These are phyloP conservation scores for Ceratocystis ficicola DNA, from an alignment of 2,329 filamentous ascomycete genomes.

Conservation along the genomic window DNA sequence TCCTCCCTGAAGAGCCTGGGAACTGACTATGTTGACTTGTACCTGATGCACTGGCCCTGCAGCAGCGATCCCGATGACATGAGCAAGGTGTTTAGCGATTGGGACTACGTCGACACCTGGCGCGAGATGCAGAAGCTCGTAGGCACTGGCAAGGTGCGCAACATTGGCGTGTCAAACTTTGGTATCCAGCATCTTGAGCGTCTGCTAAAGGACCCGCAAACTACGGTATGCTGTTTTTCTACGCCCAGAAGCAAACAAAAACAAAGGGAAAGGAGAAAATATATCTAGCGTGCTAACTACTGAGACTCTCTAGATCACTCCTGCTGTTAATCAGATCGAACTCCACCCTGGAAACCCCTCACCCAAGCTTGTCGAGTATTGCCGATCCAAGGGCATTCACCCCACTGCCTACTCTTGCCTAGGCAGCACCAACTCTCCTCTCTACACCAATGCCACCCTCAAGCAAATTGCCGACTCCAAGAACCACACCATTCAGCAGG, in stretches of 20 bases:
- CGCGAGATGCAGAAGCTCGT: slow-evolving; percentile 58
- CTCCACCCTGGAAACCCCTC: slow-evolving; percentile 70
- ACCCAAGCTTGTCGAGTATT: slow-evolving; percentile 65
- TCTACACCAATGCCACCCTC: slow-evolving; percentile 55
- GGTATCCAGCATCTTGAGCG: slow-evolving; percentile 68
- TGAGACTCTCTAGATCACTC: slow-evolving; percentile 34
- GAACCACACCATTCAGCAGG: slow-evolving; percentile 60
- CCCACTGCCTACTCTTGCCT: slow-evolving; percentile 63
- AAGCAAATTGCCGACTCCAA: slow-evolving; percentile 51
- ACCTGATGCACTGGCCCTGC: slow-evolving; percentile 61
- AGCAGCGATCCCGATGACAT: slow-evolving; percentile 49
- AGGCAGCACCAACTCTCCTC: slow-evolving; percentile 56
- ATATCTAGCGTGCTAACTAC: slow-evolving; percentile 33
- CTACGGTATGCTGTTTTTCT: slow-evolving; percentile 29
- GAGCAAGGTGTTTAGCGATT: slow-evolving; percentile 60
- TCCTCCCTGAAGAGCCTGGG: slow-evolving; percentile 48
- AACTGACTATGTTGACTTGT: slow-evolving; percentile 56
- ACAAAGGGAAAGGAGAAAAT: neutral
- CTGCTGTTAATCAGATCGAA: slow-evolving; percentile 72
- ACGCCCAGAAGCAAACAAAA: no score
- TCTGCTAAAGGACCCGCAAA: slow-evolving; percentile 53
- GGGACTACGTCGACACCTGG: slow-evolving; percentile 75
- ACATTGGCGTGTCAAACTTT: slow-evolving; percentile 82
- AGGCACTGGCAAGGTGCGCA: slow-evolving; percentile 57
- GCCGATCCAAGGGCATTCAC: slow-evolving; percentile 61